Evolutionary conservation across 495 filamentous ascomycete genomes (phyloP).

Genomic region (Parathielavia hyrcaniae): DNA sequence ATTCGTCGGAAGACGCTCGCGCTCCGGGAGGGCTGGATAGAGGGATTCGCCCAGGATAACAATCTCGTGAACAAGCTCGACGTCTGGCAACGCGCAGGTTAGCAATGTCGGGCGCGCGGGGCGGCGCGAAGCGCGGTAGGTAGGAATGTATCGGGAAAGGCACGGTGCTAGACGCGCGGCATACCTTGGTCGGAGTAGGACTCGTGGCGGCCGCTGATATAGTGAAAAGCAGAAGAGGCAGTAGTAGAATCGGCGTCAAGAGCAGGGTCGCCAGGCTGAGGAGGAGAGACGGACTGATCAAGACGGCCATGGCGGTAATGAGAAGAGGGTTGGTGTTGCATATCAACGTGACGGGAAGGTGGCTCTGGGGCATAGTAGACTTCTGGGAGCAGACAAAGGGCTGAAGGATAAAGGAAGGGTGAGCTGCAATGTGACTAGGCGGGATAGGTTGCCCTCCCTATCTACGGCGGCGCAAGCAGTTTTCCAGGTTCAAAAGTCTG

Average conservation of each 20-base stretch:
- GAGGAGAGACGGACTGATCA: not conserved
- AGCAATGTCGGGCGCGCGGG: not conserved
- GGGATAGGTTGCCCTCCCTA: not conserved
- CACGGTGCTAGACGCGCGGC: not conserved
- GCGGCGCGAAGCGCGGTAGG: not conserved
- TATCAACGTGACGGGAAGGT: constrained; percentile 1
- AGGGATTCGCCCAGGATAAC: constrained; percentile 62
- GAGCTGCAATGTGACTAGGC: not conserved
- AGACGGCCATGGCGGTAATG: not conserved
- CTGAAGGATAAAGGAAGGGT: not conserved
- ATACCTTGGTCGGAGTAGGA: constrained; percentile 8
- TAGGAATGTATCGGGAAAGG: not conserved
- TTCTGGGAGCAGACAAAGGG: not conserved
- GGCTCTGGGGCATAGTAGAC: not conserved
- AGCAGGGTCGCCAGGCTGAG: not conserved
- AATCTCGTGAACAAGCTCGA: constrained; percentile 70
- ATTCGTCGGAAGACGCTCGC: constrained; percentile 61
- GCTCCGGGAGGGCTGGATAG: constrained; percentile 47
- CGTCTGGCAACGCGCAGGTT: constrained; percentile 49
- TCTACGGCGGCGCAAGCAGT: constrained; percentile 6
- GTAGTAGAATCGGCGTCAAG: not conserved
- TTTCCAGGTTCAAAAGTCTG: not conserved
- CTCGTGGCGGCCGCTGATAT: not conserved
- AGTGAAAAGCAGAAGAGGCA: not conserved
- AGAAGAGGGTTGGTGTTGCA: constrained; percentile 3